Evolutionary conservation across 306 rosid genomes (phyloP).

Genomic region (Pyrus communis): DNA sequence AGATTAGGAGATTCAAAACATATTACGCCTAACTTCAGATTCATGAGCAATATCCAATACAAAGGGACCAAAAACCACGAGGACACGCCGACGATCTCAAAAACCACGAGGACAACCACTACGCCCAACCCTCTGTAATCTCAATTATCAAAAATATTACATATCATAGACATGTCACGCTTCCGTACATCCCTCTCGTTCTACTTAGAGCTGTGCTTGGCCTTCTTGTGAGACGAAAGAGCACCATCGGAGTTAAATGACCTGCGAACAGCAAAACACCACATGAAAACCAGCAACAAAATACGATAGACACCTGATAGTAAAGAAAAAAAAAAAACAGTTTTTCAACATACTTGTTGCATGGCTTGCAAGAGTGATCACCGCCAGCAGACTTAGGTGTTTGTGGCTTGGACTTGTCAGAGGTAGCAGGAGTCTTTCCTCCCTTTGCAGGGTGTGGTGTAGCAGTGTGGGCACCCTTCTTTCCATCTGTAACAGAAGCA

Average conservation of each 20-base stretch:
- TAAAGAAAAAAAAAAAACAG: no score
- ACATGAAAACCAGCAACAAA: not conserved
- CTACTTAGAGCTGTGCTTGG: slow-evolving; percentile 52
- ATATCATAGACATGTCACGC: not conserved
- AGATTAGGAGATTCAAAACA: not conserved
- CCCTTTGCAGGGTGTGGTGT: slow-evolving; percentile 76
- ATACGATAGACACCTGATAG: not conserved
- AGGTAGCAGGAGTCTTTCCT: slow-evolving; percentile 43
- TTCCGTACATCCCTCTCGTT: not conserved
- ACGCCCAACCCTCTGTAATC: not conserved
- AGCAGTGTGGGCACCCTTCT: slow-evolving; percentile 54
- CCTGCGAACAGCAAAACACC: slow-evolving; percentile 22
- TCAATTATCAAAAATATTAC: slow-evolving; percentile 3
- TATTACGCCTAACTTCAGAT: not conserved
- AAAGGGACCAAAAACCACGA: not conserved
- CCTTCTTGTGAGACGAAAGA: slow-evolving; percentile 68
- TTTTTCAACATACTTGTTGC: slow-evolving; percentile 45
- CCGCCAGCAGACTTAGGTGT: slow-evolving; percentile 73
- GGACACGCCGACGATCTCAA: not conserved
- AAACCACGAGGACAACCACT: not conserved
- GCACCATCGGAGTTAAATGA: slow-evolving; percentile 50
- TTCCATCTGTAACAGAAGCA: slow-evolving; percentile 35
- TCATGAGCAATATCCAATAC: not conserved
- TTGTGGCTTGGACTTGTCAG: slow-evolving; percentile 27
- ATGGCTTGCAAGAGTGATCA: slow-evolving; percentile 45